These are phyloP conservation scores for Penicillium sp. DNA, from an alignment of 2,329 filamentous ascomycete genomes.

Conservation along the genomic window DNA sequence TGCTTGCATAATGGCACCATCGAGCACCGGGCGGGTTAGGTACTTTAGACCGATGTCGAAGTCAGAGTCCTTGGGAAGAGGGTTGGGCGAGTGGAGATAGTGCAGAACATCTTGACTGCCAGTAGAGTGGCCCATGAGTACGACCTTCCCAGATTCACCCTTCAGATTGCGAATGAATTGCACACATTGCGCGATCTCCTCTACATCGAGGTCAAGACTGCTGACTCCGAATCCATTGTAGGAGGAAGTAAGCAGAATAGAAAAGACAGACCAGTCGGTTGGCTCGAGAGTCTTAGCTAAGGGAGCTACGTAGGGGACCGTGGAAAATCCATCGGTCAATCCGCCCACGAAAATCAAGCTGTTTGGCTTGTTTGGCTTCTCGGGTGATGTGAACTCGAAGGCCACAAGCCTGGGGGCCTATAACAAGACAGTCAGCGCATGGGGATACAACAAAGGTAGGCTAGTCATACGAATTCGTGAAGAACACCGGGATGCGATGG, in stretches of 20 bases:
- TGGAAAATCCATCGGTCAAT: slow-evolving; percentile 58
- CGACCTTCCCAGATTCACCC: slow-evolving; percentile 51
- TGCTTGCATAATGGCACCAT: slow-evolving; percentile 78
- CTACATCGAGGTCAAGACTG: slow-evolving; percentile 54
- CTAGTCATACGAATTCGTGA: slow-evolving; percentile 37
- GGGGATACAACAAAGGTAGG: background rate
- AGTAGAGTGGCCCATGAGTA: slow-evolving; percentile 69
- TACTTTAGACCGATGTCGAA: slow-evolving; percentile 29
- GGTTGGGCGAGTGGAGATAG: slow-evolving; percentile 54
- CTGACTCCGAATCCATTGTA: slow-evolving; percentile 57
- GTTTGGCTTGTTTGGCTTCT: slow-evolving; percentile 37
- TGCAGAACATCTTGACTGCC: slow-evolving; percentile 69
- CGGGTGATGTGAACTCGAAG: slow-evolving; percentile 40
- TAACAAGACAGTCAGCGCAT: background rate
- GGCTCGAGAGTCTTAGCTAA: slow-evolving; percentile 52
- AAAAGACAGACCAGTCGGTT: slow-evolving; percentile 54
- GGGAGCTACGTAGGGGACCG: slow-evolving; percentile 53
- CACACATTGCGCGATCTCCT: slow-evolving; percentile 55
- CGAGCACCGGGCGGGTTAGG: slow-evolving; percentile 54
- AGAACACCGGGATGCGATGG: slow-evolving; percentile 32
- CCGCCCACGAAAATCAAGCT: slow-evolving; percentile 61
- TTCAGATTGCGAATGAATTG: slow-evolving; percentile 49
- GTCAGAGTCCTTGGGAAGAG: slow-evolving; percentile 26
- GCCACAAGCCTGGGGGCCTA: slow-evolving; percentile 42
- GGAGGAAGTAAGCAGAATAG: slow-evolving; percentile 53